phyloP scores from a whole-genome alignment of 2,329 filamentous ascomycete genomes.

The Scolecobasidium constrictum region DNA sequence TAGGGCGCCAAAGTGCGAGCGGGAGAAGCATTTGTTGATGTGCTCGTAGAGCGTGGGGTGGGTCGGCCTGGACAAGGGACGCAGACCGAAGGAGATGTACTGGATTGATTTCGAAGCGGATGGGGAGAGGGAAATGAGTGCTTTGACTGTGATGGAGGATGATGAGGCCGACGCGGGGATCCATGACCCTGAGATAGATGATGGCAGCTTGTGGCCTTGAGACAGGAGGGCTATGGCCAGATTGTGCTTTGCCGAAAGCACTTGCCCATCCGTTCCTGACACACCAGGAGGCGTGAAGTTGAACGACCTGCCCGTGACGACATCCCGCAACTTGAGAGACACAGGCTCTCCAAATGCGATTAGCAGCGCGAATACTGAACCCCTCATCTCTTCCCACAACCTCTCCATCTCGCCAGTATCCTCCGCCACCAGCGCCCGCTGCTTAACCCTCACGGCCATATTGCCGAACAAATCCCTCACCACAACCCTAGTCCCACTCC shows the following conservation, averaged over 20 bases:
- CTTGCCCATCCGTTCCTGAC: not conserved
- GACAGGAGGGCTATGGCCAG: slow-evolving; percentile 39
- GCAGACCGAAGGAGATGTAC: slow-evolving; percentile 69
- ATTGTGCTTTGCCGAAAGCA: not conserved
- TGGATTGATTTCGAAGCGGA: slow-evolving; percentile 63
- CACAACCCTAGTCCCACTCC: slow-evolving; percentile 63
- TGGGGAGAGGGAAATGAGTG: slow-evolving; percentile 60
- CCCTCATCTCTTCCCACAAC: slow-evolving; percentile 55
- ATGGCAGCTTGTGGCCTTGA: slow-evolving; percentile 51
- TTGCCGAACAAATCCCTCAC: slow-evolving; percentile 79
- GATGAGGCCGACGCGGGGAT: slow-evolving; percentile 58
- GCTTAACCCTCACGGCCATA: slow-evolving; percentile 83
- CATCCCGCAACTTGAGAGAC: slow-evolving; percentile 49
- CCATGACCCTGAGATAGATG: slow-evolving; percentile 47
- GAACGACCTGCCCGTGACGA: slow-evolving; percentile 24
- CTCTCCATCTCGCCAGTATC: slow-evolving; percentile 42
- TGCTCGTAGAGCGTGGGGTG: slow-evolving; percentile 63
- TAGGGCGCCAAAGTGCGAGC: slow-evolving; percentile 62
- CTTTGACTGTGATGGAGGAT: slow-evolving; percentile 50
- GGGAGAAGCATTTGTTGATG: slow-evolving; percentile 64
- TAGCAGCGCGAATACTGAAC: slow-evolving; percentile 51
- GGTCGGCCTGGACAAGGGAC: slow-evolving; percentile 48
- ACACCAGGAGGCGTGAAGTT: slow-evolving; percentile 15
- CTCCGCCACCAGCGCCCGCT: slow-evolving; percentile 48
- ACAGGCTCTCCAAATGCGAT: slow-evolving; percentile 54